These are phyloP conservation scores for Rhizophlyctis rosea DNA, from an alignment of 192 early-diverging fungal genomes.

Conservation along the genomic window DNA sequence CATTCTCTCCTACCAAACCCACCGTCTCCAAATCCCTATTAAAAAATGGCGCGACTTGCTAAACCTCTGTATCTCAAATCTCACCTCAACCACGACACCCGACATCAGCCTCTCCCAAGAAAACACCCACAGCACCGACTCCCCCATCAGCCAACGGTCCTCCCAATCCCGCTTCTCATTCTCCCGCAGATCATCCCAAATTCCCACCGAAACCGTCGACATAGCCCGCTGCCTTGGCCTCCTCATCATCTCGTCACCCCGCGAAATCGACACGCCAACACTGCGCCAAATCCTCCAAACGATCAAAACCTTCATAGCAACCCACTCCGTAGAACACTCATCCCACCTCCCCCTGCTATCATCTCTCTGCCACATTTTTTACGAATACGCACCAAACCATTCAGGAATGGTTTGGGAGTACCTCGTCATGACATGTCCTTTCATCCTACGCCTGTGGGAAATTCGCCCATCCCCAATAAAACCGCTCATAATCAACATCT, in stretches of 20 bases:
- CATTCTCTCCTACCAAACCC: slow-evolving; percentile 8
- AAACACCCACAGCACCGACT: neutral
- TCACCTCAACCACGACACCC: neutral
- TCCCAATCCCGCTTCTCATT: neutral
- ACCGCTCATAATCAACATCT: neutral
- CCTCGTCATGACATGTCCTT: slow-evolving; percentile 3
- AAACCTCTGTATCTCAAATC: slow-evolving; percentile 7
- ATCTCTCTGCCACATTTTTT: slow-evolving; percentile 20
- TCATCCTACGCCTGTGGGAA: slow-evolving; percentile 17
- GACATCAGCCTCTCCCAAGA: neutral
- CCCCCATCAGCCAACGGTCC: neutral
- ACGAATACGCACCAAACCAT: slow-evolving; percentile 7
- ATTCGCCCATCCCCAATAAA: slow-evolving; percentile 1
- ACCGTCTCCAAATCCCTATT: slow-evolving; percentile 13
- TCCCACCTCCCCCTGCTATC: slow-evolving; percentile 20
- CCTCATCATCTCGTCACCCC: slow-evolving; percentile 15
- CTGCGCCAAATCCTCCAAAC: slow-evolving; percentile 13
- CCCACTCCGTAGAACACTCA: slow-evolving; percentile 3
- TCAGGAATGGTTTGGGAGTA: neutral
- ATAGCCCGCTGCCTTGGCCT: slow-evolving; percentile 6
- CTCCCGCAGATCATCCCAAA: neutral
- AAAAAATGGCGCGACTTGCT: slow-evolving; percentile 11
- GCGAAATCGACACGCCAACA: neutral
- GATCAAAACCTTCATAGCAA: slow-evolving; percentile 5
- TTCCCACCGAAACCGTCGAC: slow-evolving; percentile 9